Evolutionary conservation across 805 yeast species (phyloP), one percentile per base, ranked within the genome.

Genomic region (Lipomyces japonicus): DNA sequence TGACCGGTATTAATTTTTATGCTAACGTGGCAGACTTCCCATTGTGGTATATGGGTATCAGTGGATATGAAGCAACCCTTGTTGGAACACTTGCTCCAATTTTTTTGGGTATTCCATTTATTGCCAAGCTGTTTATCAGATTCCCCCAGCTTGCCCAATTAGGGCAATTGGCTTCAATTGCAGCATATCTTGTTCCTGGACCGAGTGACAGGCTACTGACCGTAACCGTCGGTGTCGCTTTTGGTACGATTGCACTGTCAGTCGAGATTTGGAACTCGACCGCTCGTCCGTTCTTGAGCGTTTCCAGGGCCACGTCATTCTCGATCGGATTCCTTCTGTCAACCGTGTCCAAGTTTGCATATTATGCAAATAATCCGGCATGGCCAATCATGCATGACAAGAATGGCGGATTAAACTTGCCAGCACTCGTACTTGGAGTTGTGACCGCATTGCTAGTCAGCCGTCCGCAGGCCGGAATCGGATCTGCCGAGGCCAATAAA

Each of bases 1-100:
- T 10, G 7, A 35, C 16, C 10, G 12, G 30, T 18, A n/a, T 18
- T 36, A n/a, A 31, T 14, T 26, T 22, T 12, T 32, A 12, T 26
- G 30, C 9, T 31, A 22, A n/a, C n/a, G n/a, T 39, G 12, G 4
- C 34, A 45, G 50, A 86, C 71, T 93, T 93, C 75, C 98, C 98
- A 9, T 73, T 93, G 55, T 93, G 98, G 98, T 79, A 85, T 65
- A 89, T 93, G 97, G 97, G 97, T 4, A 84, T 93, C 48, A 49
- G 55, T 30, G 98, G 98, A 3, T 90, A 86, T 65, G 98, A 93
- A 69, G 84, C 84, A 0, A 76, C 81, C 2, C 73, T 87, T 41
- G 63, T 79, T 4, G 70, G 80, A 21, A 71, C 81, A 34, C 46
- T 80, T 9, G 75, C 85, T 2, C 88, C 95, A 1, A 51, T 82